Percentiles rank a stretch among this genome's conserved stretches.
phyloP scores from a whole-genome alignment of 1,284 basidiomycete genomes.

The Naganishia sp. region DNA sequence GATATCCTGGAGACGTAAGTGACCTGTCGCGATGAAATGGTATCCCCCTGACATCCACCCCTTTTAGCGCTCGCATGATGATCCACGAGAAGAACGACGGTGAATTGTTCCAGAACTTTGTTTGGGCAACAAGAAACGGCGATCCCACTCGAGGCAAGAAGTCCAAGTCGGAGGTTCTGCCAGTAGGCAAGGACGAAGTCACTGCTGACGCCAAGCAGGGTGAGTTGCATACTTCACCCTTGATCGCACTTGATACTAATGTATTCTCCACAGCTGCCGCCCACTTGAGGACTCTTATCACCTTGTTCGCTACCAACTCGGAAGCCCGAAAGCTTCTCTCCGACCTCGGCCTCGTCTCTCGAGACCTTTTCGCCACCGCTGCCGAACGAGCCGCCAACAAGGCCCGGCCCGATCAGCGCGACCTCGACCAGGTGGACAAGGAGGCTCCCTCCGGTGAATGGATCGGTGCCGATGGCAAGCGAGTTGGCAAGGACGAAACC shows the following conservation, averaged over 20 bases:
- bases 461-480: constrained; percentile 55
- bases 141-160: constrained; percentile 58
- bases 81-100: constrained; percentile 81
- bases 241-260: not conserved
- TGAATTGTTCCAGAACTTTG: constrained; percentile 83
- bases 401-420: constrained; percentile 68
- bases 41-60: constrained; percentile 45
- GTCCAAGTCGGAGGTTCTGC: constrained; percentile 56
- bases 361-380: constrained; percentile 78
- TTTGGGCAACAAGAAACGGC: constrained; percentile 67
- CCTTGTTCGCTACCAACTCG: constrained; percentile 82
- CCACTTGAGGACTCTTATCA: constrained; percentile 80
- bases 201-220: constrained; percentile 65
- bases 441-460: constrained; percentile 65
- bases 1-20: constrained; percentile 67
- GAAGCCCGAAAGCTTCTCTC: constrained; percentile 85
- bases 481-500: constrained; percentile 52
- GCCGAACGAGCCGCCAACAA: constrained; percentile 72
- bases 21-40: not conserved
- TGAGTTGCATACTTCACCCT: constrained; percentile 39
- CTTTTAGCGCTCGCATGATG: constrained; percentile 59
- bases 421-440: constrained; percentile 68
- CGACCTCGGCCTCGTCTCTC: constrained; percentile 78
- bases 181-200: constrained; percentile 62
- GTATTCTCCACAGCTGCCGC: constrained; percentile 61